Base-by-base conservation (phyloP, 495 filamentous ascomycete genomes). In the Penicillium alfredii region DNA sequence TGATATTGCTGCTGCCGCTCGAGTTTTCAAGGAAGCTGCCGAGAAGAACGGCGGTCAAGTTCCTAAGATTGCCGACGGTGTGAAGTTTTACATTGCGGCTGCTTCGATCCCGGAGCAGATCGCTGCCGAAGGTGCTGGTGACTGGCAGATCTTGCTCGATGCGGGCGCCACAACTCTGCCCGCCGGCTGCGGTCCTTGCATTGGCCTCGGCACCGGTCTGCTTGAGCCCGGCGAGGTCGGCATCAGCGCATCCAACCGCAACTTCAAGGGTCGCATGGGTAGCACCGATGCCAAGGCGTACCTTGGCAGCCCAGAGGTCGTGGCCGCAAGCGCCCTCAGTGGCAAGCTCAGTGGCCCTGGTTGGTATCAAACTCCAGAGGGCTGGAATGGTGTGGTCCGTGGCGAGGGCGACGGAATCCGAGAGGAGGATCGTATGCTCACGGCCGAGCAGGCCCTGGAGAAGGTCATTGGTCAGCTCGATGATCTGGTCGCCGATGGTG, bases 241-340 rank as follows among this genome's bases (percentile, higher is more conserved):
- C n/a, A 93, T 95, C 51, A 81, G 74, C 44, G 85, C 86, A 0
- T 81, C 74, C 33, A 95, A 96, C 67, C 78, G 90, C 12, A 95
- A 94, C 60, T 95, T 94, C 71, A 89, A 92, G 63, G 89, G 87
- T 0, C 77, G 90, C 13, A 94, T 95, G 88, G 89, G 90, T 3
- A 79, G 72, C 4, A 78, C 71, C 6, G 79, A 88, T 4, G 86
- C 88, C 0, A 82, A 86, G 44, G 87, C 88, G 0, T 97, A 97
- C 56, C 78, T 98, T 2, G 85, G 80, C 6, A 88, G 80, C 42
- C 90, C 92, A 4, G 89, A 95, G 44, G 83, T 95, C 8, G 90
- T 97, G 3, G 90, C 90, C 10, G 89, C 90, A 0, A 88, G 82
- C 44, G 89, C 89, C 5, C 60, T 95, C 22, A 67, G 71, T 23